These are phyloP conservation scores for Neurospora sp. DNA, from an alignment of 495 filamentous ascomycete genomes.

Conservation along the genomic window DNA sequence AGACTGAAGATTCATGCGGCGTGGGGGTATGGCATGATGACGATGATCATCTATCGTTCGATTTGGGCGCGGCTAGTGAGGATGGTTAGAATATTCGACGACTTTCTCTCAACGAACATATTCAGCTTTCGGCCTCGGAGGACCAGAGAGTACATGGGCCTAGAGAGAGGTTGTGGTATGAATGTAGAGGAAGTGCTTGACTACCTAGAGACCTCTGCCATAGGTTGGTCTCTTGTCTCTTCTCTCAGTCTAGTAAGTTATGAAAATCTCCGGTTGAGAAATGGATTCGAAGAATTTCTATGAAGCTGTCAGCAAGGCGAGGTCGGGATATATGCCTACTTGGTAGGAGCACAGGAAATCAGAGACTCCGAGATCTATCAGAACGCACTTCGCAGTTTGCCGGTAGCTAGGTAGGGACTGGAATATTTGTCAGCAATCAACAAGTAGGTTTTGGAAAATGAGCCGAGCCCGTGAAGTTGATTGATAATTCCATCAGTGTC, in stretches of 20 bases:
- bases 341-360: neutral
- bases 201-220: neutral
- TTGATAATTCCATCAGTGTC: neutral
- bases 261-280: neutral
- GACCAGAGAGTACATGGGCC: too few species aligned
- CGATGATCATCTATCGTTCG: too few species aligned
- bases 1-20: neutral
- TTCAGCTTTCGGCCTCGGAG: neutral
- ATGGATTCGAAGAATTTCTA: neutral
- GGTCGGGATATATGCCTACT: neutral
- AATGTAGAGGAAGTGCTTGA: neutral
- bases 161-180: neutral
- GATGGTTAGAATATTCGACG: too few species aligned
- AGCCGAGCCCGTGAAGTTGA: neutral
- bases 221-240: neutral
- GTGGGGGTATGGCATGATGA: neutral
- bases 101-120: neutral
- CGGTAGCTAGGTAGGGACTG: neutral
- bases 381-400: neutral
- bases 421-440: neutral
- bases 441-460: neutral
- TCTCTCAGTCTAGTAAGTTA: neutral
- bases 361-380: neutral
- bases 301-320: neutral
- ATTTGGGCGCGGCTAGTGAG: too few species aligned